Conservation (phyloP, 2,329 filamentous ascomycete genomes). For the Fusarium sp. region DNA sequence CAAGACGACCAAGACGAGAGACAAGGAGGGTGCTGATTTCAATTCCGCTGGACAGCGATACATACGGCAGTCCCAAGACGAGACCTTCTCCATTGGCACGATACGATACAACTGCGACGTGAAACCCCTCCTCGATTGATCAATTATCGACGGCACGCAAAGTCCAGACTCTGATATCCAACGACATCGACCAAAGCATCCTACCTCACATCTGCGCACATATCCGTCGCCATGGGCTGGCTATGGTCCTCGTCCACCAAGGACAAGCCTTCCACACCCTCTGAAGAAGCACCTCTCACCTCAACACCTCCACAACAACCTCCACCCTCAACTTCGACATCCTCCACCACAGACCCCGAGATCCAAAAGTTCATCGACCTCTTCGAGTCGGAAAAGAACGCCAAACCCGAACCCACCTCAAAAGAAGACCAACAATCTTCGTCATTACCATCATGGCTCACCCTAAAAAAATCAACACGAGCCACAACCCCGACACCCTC, state of each 20-base stretch:
- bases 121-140: neutral
- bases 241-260: slow-evolving; percentile 62
- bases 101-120: neutral
- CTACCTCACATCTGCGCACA: neutral
- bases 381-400: slow-evolving; percentile 51
- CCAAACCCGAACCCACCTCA: slow-evolving; percentile 36
- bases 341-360: slow-evolving; percentile 59
- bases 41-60: slow-evolving; percentile 2
- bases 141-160: neutral
- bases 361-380: slow-evolving; percentile 66
- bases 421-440: slow-evolving; percentile 45
- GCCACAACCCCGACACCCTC: slow-evolving; percentile 37
- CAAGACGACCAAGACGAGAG: neutral
- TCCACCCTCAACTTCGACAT: slow-evolving; percentile 28
- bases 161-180: neutral
- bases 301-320: slow-evolving; percentile 33
- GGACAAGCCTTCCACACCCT: slow-evolving; percentile 41
- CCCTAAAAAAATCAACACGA: slow-evolving; percentile 48
- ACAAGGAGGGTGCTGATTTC: slow-evolving; percentile 5
- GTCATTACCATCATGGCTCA: slow-evolving; percentile 50
- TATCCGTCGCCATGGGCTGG: slow-evolving; percentile 67
- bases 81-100: neutral
- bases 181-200: neutral
- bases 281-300: slow-evolving; percentile 39
- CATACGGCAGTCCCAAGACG: slow-evolving; percentile 3